Evolutionary conservation across 208 protist genomes (phyloP).

Genomic region (Wallacemonas sp.): DNA sequence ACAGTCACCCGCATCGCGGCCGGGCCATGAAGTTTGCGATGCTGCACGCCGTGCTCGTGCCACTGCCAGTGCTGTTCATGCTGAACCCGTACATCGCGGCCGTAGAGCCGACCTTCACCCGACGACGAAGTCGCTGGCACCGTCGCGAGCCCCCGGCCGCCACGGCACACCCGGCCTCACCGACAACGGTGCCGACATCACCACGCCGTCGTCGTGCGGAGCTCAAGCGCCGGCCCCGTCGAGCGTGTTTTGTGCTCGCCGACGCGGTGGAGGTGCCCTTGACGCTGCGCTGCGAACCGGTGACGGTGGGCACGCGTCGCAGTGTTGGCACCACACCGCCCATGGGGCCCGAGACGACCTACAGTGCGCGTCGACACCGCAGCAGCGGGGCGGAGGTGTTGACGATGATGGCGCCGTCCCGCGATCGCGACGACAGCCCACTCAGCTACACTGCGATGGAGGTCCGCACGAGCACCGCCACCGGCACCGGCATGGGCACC

Average conservation of each 20-base stretch:
- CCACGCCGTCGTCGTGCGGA: conserved; percentile 3
- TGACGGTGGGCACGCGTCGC: no score
- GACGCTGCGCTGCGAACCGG: conserved; percentile 13
- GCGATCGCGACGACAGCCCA: no score
- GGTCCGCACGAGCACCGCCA: no score
- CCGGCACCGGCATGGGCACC: no score
- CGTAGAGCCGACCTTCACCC: not conserved
- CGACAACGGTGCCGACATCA: not conserved
- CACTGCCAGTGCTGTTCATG: conserved; percentile 30
- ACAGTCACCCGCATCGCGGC: no score
- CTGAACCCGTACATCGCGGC: conserved; percentile 21
- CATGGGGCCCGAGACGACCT: no score
- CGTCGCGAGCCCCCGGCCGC: not conserved
- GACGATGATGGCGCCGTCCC: no score
- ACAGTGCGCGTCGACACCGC: no score
- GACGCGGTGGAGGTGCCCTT: conserved; percentile 15
- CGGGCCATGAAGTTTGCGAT: conserved; percentile 47
- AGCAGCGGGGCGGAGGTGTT: no score
- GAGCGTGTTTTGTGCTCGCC: not conserved
- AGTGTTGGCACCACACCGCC: no score
- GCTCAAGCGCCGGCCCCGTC: not conserved
- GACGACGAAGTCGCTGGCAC: conserved; percentile 10
- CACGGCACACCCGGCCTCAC: not conserved
- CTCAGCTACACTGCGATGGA: no score
- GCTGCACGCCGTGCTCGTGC: conserved; percentile 36